phyloP scores from a whole-genome alignment of 1,284 basidiomycete species.

The Puccinia hordei region DNA sequence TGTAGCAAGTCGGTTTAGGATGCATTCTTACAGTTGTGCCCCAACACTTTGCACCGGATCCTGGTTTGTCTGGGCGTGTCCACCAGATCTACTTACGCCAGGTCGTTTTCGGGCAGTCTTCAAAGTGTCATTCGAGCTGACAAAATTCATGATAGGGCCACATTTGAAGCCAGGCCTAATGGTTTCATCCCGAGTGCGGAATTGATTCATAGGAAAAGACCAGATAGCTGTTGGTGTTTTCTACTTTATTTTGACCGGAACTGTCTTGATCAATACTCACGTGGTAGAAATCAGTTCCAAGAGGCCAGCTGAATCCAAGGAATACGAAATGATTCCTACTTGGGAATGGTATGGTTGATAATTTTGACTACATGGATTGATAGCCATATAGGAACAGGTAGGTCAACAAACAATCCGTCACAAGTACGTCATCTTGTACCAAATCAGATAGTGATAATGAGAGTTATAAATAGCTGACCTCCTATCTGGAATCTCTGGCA shows the following conservation, averaged over 20 bases:
- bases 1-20: neutral
- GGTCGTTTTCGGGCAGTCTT: neutral
- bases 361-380: neutral
- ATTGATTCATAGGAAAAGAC: neutral
- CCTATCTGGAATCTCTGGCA: constrained; percentile 21
- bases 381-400: neutral
- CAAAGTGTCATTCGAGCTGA: constrained; percentile 26
- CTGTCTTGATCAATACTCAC: neutral
- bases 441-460: neutral
- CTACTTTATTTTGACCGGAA: neutral
- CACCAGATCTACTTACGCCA: neutral
- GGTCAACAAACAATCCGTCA: neutral
- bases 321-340: constrained; percentile 26
- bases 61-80: neutral
- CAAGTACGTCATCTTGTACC: neutral
- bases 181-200: neutral
- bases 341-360: constrained; percentile 1
- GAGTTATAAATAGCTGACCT: neutral
- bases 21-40: constrained; percentile 21
- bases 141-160: constrained; percentile 34
- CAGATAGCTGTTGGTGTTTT: neutral
- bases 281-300: constrained; percentile 28
- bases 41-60: constrained; percentile 36
- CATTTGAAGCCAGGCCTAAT: constrained; percentile 10
- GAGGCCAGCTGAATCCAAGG: constrained; percentile 15